Base-by-base conservation (phyloP, 345 rosid species). In the Capsella bursapastoris region DNA sequence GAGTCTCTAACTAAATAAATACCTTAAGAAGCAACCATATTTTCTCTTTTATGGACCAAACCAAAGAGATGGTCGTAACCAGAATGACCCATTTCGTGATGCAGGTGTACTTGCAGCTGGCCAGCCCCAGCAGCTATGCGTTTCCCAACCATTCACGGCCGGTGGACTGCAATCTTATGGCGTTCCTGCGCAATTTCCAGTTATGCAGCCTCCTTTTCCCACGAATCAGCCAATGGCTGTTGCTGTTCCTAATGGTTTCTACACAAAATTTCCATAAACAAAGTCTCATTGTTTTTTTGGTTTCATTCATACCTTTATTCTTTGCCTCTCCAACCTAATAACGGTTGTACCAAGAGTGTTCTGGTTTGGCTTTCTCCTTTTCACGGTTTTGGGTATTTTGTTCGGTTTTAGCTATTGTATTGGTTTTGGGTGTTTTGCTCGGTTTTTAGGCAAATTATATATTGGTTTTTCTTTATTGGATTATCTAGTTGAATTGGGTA, bases 161-260 rank as follows among this genome's bases (percentile, higher is more conserved):
- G 34, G 76, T 58, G 90, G 84, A 50, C 80, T 64, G 73, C 91
- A 85, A 68, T 82, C 84, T 7, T 80, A 73, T 62, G 64, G 65
- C 6, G 37, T 78, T 60, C 80, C 90, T 14, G 27, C 71, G 69
- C 92, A 81, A 43, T 57, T 76, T 52, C 84, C 86, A 4, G 75
- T 58, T 55, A 59, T 86, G 78, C 91, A 89, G 66, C 79, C 86
- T 37, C 82, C 84, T 51, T 70, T 81, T 41, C 84, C 86, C 3
- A 45, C 68, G 37, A 81, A 75, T 63, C 80, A 76, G 48, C 78
- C 82, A 29, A 67, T 76, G 63, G 72, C 73, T 38, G 68, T 78
- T 22, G 84, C 84, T 7, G 83, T 83, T 38, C 76, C 88, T n/a
- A 86, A 80, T 57, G 80, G 79, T 65, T 73, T 76, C 44, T 79